Base-by-base conservation (phyloP, 805 yeast species). In the Komagataella pseudopastoris region DNA sequence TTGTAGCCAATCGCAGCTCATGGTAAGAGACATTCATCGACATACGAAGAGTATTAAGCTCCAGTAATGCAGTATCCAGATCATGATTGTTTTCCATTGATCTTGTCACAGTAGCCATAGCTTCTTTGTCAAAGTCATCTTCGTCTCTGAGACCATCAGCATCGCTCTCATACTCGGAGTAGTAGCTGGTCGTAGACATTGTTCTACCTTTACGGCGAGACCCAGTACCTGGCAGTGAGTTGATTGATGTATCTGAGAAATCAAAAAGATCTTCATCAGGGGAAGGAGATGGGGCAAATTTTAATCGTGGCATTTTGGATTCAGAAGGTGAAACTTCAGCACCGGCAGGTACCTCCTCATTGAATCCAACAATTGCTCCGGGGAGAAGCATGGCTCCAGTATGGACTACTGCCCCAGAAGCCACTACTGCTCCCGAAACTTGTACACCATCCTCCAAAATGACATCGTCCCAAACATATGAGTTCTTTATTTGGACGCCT, bases 1-100 rank as follows among this genome's bases (percentile, higher is more conserved):
- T 71, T 0, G 96, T 88, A 4, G 96, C 95, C 30, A 71, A 67
- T 63, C 97, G 78, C 12, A 93, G 97, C 62, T 90, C 96, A 60
- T 88, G 95, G 66, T 93, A 91, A 0, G 93, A 78, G 16, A 89
- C 99, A 64, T 93, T 88, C 93, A 90, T 85, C 60, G 96, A 88
- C 99, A 93, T 91, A 69, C 98, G 78, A 61, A 93, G 74, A 0
- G 99, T 93, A 64, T 91, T 91, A 60, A 93, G 76, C 69, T 93
- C 99, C 54, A 93, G 71, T 56, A 88, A 69, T 0, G 99, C 97
- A 12, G 96, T 90, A 63, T 91, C 97, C 54, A 88, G 74, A 60
- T 87, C 95, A 66, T 93, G 99, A 64, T 88, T 86, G 61, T 90
- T 84, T 58, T 86, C 91, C 66, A 93, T 77, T 1, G 99, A 95